These are phyloP conservation scores for Phaseolus coccineus DNA, from an alignment of 331 rosid species.

Conservation along the genomic window DNA sequence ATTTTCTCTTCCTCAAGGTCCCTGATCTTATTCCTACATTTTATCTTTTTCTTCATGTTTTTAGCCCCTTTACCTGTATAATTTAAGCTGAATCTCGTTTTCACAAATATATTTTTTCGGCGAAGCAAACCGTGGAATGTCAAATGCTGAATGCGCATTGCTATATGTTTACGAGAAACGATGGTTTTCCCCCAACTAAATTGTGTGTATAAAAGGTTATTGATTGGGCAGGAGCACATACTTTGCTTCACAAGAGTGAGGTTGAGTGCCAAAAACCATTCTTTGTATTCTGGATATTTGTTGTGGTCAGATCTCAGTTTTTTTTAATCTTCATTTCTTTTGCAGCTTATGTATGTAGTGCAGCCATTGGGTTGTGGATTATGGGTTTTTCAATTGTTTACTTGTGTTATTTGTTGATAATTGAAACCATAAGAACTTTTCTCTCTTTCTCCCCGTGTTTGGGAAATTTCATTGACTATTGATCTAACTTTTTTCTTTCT, in stretches of 20 bases:
- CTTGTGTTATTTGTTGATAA: neutral
- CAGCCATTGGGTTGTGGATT: neutral
- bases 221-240: neutral
- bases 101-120: neutral
- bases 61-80: neutral
- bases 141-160: neutral
- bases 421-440: neutral
- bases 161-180: neutral
- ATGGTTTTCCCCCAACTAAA: neutral
- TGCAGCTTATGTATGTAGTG: neutral
- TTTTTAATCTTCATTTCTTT: neutral
- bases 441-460: neutral
- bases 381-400: conserved; percentile 38
- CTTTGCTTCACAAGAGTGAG: neutral
- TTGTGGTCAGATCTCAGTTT: conserved; percentile 5
- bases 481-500: conserved; percentile 11
- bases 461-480: conserved; percentile 1
- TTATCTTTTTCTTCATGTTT: neutral
- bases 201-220: neutral
- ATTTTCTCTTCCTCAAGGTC: conserved; percentile 28
- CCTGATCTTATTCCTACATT: neutral
- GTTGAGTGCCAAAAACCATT: conserved; percentile 24
- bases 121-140: neutral
- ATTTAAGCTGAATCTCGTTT: neutral
- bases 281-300: neutral